A percentile compares a stretch with the other conserved stretches of the same genome.
Evolutionary conservation across 257 asterid genomes (phyloP).

Genomic region (Petunia axillaris): DNA sequence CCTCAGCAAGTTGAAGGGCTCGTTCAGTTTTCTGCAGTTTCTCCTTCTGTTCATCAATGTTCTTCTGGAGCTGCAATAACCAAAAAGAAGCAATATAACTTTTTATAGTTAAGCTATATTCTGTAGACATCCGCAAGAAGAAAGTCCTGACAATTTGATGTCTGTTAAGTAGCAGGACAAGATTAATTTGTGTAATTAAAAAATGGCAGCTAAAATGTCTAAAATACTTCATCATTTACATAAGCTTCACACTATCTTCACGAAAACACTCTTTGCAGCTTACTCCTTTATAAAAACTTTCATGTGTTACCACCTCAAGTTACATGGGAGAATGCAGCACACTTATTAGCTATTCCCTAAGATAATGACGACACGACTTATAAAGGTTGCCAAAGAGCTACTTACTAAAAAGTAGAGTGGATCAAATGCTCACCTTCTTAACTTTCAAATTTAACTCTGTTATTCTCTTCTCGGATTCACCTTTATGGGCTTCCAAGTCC

Average conservation of each 20-base stretch:
- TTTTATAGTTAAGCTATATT: not conserved
- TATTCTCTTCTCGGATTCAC: slow-evolving; percentile 63
- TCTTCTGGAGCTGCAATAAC: slow-evolving; percentile 71
- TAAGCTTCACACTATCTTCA: slow-evolving; percentile 7
- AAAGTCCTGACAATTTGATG: not conserved
- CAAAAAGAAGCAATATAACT: slow-evolving; percentile 5
- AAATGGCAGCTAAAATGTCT: not conserved
- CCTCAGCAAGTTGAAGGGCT: slow-evolving; percentile 95
- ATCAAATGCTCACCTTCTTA: slow-evolving; percentile 52
- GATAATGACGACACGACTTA: not conserved
- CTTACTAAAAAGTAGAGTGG: not conserved
- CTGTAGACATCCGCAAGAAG: not conserved
- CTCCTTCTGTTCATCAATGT: slow-evolving; percentile 61
- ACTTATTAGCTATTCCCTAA: not conserved
- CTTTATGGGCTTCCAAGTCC: slow-evolving; percentile 53
- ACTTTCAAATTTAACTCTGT: slow-evolving; percentile 55
- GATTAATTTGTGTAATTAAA: not conserved
- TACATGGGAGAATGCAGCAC: not conserved
- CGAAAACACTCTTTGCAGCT: not conserved
- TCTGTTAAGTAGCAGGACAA: slow-evolving; percentile 1
- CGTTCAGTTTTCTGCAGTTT: slow-evolving; percentile 87
- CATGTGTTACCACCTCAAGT: not conserved
- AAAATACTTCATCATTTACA: not conserved
- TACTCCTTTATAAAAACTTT: not conserved
- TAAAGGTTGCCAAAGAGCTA: not conserved